These are phyloP conservation scores for Chrysophaeum taylorii DNA, from an alignment of 352 stramenopile genomes.

Conservation along the genomic window DNA sequence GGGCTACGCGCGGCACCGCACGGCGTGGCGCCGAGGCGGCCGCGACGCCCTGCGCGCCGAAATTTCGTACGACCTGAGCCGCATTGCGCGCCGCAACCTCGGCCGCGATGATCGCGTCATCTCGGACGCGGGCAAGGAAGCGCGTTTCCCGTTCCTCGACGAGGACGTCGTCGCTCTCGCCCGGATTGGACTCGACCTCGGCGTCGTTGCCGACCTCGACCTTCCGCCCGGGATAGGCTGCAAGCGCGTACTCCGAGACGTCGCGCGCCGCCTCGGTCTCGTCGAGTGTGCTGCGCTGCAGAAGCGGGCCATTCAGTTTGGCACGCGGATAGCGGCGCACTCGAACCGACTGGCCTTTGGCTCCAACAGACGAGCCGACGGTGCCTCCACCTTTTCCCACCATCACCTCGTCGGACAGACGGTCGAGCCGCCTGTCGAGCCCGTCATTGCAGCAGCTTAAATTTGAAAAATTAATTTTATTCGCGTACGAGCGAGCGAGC, in stretches of 20 bases:
- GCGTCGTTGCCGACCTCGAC: constrained; percentile 1
- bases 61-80: constrained; percentile 66
- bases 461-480: too few species aligned
- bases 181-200: not conserved
- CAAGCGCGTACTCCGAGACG: not conserved
- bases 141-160: constrained; percentile 87
- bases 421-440: too few species aligned
- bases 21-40: constrained; percentile 53
- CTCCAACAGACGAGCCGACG: not conserved
- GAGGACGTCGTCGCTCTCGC: constrained; percentile 57
- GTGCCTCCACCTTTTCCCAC: not conserved
- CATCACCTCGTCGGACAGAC: too few species aligned
- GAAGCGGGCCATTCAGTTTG: constrained; percentile 36
- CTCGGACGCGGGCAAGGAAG: constrained; percentile 74
- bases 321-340: constrained; percentile 44
- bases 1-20: constrained; percentile 83
- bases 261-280: not conserved
- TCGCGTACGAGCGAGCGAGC: too few species aligned
- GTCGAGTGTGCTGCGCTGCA: not conserved
- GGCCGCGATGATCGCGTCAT: constrained; percentile 87
- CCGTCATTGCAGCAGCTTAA: too few species aligned
- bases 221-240: not conserved
- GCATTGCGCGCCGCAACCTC: constrained; percentile 88
- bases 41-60: constrained; percentile 56
- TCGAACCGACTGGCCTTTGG: constrained; percentile 5